Base-by-base conservation (phyloP, 2,329 filamentous ascomycete genomes). In the Septoria petroselini region DNA sequence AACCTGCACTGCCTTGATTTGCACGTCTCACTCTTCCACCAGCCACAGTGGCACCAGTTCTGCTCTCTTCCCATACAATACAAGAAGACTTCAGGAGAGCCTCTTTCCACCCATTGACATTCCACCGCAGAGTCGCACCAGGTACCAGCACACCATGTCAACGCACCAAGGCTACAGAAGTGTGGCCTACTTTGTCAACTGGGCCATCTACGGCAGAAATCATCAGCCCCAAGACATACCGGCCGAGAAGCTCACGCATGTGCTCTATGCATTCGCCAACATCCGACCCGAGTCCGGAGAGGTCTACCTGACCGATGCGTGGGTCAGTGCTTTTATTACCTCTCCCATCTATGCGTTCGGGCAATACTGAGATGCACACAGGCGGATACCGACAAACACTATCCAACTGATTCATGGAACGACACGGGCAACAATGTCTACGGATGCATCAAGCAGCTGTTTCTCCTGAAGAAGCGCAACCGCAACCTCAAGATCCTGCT, bases 181-280 rank as follows among this genome's bases (percentile, higher is more conserved):
- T 25, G 62, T 66, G 30, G 65, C 64, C n/a, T 67, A 67, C 50
- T 67, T 60, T 33, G 64, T 66, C 41, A 65, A 67, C 25, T 67
- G 65, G 65, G 64, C 60, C 3, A 67, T 66, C 44, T 63, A 63
- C 69, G 71, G 70, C 67, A 71, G 61, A 48, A 85, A 91, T 62
- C 86, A 93, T 66, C 79, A 83, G n/a, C 90, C 91, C 0, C 86
- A 94, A 65, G 83, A 95, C 65, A 78, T 97, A 4, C 87, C 88
- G 0, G 82, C 78, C 3, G 80, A 90, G 47, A 85, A 88, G 48
- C 79, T 96, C 34, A 97, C 91, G 0, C 91, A 97, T 65, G 72
- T 97, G 3, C 81, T 96, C 12, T 96, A 96, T 62, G 79, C 91
- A 12, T 97, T 97, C 71, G 91, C 88, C 64, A 94, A 96, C 66